Evolutionary conservation across 441 rosid species (phyloP).

Genomic region (Pelargonium australe): DNA sequence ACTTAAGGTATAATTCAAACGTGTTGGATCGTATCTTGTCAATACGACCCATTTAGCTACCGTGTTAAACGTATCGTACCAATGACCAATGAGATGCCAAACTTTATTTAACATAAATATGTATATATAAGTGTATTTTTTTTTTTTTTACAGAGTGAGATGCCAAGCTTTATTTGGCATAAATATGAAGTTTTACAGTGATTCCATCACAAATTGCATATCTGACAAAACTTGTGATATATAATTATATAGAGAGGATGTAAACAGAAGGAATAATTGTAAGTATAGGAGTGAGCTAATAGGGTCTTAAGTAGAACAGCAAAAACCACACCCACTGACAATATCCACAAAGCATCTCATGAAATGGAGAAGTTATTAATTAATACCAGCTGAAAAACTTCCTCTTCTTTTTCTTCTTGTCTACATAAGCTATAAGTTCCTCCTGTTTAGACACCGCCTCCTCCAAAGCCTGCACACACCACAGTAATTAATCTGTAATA

Average conservation of each 20-base stretch:
- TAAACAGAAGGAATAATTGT: neutral
- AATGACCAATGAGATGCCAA: slow-evolving; percentile 3
- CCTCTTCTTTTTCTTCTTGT: slow-evolving; percentile 80
- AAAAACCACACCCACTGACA: neutral
- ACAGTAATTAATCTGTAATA: neutral
- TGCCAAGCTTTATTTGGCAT: neutral
- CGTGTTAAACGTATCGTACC: neutral
- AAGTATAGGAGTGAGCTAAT: neutral
- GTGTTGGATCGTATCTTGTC: too few relatives aligned
- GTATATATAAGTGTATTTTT: neutral
- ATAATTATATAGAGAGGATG: too few relatives aligned
- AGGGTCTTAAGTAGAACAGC: neutral
- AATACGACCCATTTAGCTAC: too few relatives aligned
- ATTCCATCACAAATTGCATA: neutral
- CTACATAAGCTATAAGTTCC: slow-evolving; percentile 65
- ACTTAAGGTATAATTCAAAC: too few relatives aligned
- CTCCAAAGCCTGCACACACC: slow-evolving; percentile 52
- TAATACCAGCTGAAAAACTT: slow-evolving; percentile 28
- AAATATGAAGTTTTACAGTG: neutral
- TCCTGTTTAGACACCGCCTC: slow-evolving; percentile 59
- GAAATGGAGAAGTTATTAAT: neutral
- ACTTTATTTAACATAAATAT: neutral
- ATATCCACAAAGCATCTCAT: neutral
- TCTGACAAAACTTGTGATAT: neutral
- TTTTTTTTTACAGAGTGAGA: neutral